phyloP scores from a whole-genome alignment of 306 rosid species.

The Prunus persica region DNA sequence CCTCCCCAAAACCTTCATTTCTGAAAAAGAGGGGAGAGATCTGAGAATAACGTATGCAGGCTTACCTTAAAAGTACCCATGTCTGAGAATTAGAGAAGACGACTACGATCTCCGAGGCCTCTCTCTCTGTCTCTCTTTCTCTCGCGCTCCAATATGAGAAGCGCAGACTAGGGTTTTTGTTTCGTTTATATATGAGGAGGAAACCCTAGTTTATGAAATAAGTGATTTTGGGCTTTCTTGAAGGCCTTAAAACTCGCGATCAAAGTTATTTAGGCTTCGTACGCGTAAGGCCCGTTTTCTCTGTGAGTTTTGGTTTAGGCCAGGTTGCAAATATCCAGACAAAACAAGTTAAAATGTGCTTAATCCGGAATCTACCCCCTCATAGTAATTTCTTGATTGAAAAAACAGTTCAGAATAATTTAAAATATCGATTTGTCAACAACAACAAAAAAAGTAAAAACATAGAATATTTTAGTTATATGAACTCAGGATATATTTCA shows the following conservation, averaged over 20 bases:
- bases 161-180: slow-evolving; percentile 31
- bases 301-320: too few species aligned
- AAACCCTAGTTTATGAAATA: slow-evolving; percentile 6
- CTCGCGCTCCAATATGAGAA: neutral
- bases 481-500: too few species aligned
- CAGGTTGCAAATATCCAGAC: too few species aligned
- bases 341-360: too few species aligned
- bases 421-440: too few species aligned
- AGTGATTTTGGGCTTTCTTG: neutral
- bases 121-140: slow-evolving; percentile 1
- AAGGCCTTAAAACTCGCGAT: neutral
- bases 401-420: too few species aligned
- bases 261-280: neutral
- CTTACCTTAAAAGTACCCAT: slow-evolving; percentile 72
- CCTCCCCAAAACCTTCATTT: neutral
- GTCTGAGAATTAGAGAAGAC: slow-evolving; percentile 18
- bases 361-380: too few species aligned
- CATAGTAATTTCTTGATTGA: too few species aligned
- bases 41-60: neutral
- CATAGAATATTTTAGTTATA: too few species aligned
- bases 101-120: neutral
- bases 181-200: slow-evolving; percentile 9
- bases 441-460: too few species aligned
- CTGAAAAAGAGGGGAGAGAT: neutral
- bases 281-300: neutral